Base-by-base conservation (phyloP, 257 asterid genomes). In the Lantana camara region DNA sequence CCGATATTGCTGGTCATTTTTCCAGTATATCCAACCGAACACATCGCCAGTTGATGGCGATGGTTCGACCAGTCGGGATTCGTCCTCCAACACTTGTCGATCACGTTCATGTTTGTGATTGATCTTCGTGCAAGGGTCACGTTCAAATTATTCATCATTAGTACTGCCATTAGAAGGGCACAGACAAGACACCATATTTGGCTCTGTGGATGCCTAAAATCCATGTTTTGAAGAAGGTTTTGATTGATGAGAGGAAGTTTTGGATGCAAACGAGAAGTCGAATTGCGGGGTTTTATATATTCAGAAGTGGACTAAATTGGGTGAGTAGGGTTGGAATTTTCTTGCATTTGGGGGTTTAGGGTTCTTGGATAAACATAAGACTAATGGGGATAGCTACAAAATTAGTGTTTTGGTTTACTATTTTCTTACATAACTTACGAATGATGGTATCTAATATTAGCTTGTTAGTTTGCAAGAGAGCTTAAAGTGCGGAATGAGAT, bases 21-120 rank as follows among this genome's bases (percentile, higher is more conserved):
- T 3, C 97, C 97, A 0, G 82, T 66, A 41, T 62, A 90, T 13
- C 97, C 97, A 19, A 90, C 83, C 0, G 86, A 79, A 72, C 97
- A 90, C 21, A 19, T 61, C n/a, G 91, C 97, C 55, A 90, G 46
- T 34, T 83, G 84, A 10, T 85, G 86, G 35, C 95, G 77, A 22
- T 80, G 35, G 42, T 62, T 65, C 14, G 79, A 59, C 97, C 95
- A 88, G 8, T 75, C 65, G 1, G 80, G 79, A 55, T 90, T 63
- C 5, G 60, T 56, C 64, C 93, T 72, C 97, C 97, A 88, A 35
- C 96, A 90, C 45, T 49, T 48, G 60, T 90, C 97, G 10, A 90
- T 83, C 15, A 70, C 83, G 30, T 90, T 90, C 85, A 83, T 64
- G 30, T 66, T 63, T 5, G 54, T 37, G 12, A 22, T 4, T 0